These are phyloP conservation scores for Colletotrichum sp. DNA, from an alignment of 2,329 filamentous ascomycete species.

Conservation along the genomic window DNA sequence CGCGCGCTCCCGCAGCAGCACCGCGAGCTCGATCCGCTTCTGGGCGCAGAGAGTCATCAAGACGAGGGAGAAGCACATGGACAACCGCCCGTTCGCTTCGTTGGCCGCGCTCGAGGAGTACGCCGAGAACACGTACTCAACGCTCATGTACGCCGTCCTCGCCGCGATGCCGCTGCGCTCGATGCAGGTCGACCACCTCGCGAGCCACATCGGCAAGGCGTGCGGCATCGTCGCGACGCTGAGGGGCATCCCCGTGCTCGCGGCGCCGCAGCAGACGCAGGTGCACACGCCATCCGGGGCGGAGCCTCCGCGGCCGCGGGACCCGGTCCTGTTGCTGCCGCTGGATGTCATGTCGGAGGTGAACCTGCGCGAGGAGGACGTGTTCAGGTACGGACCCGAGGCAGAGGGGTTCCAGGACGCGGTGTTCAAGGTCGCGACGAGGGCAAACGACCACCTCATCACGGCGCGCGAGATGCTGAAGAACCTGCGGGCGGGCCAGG, in stretches of 20 bases:
- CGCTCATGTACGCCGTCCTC: constrained; percentile 85
- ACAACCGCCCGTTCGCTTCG: constrained; percentile 79
- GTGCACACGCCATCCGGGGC: constrained; percentile 46
- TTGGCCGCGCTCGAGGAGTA: constrained; percentile 82
- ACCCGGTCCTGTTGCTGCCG: constrained; percentile 74
- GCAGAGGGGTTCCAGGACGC: constrained; percentile 86
- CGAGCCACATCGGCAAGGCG: constrained; percentile 94
- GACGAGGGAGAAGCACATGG: constrained; percentile 81
- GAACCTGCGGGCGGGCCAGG: constrained; percentile 74
- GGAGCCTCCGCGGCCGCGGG: constrained; percentile 30
- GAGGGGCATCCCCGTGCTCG: constrained; percentile 87
- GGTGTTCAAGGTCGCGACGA: constrained; percentile 88
- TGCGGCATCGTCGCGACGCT: constrained; percentile 86
- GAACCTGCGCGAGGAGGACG: constrained; percentile 85
- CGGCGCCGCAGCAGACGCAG: constrained; percentile 69
- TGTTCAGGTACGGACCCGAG: constrained; percentile 79
- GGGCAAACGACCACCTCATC: constrained; percentile 94
- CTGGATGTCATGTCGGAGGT: constrained; percentile 87
- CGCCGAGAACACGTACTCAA: constrained; percentile 93
- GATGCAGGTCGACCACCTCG: constrained; percentile 87
- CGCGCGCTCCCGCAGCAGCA: constrained; percentile 36
- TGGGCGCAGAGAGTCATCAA: constrained; percentile 81
- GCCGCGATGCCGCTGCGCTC: constrained; percentile 80
- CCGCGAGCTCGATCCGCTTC: constrained; percentile 64
- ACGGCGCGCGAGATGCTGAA: constrained; percentile 91